phyloP scores from a whole-genome alignment of 2,329 filamentous ascomycete genomes.

The Trichoderma sp. region DNA sequence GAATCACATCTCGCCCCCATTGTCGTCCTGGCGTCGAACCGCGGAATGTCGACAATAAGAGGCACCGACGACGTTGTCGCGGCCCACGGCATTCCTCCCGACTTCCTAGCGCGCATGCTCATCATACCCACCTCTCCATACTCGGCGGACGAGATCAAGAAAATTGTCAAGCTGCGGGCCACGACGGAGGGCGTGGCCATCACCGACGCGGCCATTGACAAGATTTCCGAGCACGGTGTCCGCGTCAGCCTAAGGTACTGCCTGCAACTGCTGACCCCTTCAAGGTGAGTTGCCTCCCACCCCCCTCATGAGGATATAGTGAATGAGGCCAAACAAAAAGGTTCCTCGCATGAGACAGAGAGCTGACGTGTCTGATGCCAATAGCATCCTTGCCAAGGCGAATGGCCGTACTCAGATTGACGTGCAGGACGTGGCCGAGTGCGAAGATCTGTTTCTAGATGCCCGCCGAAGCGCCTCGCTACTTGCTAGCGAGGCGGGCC shows the following conservation, averaged over 20 bases:
- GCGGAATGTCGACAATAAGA: slow-evolving; percentile 89
- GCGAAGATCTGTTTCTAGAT: slow-evolving; percentile 82
- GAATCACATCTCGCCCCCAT: slow-evolving; percentile 95
- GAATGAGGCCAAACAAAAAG: slow-evolving; percentile 8
- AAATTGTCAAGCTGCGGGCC: slow-evolving; percentile 83
- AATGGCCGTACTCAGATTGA: slow-evolving; percentile 77
- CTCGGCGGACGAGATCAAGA: slow-evolving; percentile 83
- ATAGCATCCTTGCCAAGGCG: slow-evolving; percentile 82
- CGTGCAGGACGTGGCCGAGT: slow-evolving; percentile 75
- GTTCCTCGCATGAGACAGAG: slow-evolving; percentile 37
- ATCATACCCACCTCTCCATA: slow-evolving; percentile 96
- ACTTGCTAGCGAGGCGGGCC: slow-evolving; percentile 63
- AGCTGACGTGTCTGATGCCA: slow-evolving; percentile 39
- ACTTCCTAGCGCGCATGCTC: slow-evolving; percentile 89
- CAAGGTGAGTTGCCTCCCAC: slow-evolving; percentile 57
- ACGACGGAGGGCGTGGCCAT: slow-evolving; percentile 80
- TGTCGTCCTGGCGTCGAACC: slow-evolving; percentile 95
- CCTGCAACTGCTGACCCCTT: slow-evolving; percentile 84
- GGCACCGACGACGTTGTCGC: slow-evolving; percentile 81
- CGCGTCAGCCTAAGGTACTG: slow-evolving; percentile 91
- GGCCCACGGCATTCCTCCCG: slow-evolving; percentile 90
- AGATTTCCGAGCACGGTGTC: slow-evolving; percentile 82
- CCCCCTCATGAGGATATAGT: neutral
- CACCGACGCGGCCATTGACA: slow-evolving; percentile 80
- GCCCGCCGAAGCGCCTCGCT: slow-evolving; percentile 75